These are phyloP conservation scores for Fistulifera pelliculosa DNA, from an alignment of 108 stramenopile genomes.

Conservation along the genomic window DNA sequence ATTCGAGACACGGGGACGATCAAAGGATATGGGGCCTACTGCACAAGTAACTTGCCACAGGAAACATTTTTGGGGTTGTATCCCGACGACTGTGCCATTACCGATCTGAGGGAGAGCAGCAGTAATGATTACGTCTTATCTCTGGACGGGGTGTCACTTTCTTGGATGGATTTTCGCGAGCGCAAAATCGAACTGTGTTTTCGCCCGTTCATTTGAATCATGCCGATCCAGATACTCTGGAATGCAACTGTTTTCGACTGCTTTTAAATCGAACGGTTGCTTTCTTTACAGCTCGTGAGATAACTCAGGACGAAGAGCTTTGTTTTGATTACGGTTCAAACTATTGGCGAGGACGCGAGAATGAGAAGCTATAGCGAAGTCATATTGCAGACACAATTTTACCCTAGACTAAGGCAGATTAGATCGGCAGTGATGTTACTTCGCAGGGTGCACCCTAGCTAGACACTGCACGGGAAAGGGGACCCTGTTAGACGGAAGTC, in stretches of 20 bases:
- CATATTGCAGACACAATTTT: too few species aligned
- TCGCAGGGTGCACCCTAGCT: too few species aligned
- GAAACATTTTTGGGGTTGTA: conserved; percentile 32
- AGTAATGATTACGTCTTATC: conserved; percentile 24
- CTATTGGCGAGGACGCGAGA: conserved; percentile 28
- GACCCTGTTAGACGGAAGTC: too few species aligned
- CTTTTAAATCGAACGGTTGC: conserved; percentile 12
- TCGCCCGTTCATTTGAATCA: conserved; percentile 31
- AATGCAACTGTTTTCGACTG: conserved; percentile 18
- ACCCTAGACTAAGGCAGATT: too few species aligned
- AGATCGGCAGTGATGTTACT: too few species aligned
- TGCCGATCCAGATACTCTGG: conserved; percentile 8
- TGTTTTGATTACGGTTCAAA: conserved; percentile 36
- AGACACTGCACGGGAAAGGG: too few species aligned
- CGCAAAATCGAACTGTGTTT: conserved; percentile 12
- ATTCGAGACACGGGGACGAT: conserved; percentile 12
- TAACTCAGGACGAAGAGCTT: conserved; percentile 22
- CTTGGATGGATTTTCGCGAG: conserved; percentile 25
- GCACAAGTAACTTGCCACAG: not conserved
- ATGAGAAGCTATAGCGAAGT: conserved; percentile 10
- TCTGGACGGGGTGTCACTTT: conserved; percentile 33
- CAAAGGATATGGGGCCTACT: conserved; percentile 28
- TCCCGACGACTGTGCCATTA: conserved; percentile 4
- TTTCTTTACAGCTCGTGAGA: conserved; percentile 24
- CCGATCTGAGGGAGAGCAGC: not conserved